These are phyloP conservation scores for Ogataea nonfermentans DNA, from an alignment of 805 yeast species.

Conservation along the genomic window DNA sequence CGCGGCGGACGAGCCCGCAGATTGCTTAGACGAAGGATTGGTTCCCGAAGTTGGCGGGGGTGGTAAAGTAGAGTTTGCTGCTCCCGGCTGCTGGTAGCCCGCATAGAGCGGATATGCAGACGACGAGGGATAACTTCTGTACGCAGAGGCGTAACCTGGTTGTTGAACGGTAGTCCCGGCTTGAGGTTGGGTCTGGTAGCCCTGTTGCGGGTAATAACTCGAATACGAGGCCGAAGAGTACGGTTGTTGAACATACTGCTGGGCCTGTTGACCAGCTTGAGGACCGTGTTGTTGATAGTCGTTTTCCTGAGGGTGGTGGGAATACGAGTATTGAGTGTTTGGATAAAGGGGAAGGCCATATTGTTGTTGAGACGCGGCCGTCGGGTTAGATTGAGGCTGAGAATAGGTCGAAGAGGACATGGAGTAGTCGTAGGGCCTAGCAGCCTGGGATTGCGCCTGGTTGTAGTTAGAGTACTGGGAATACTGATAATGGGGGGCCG, in stretches of 20 bases:
- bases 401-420: constrained; percentile 14
- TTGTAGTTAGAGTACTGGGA: constrained; percentile 18
- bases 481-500: constrained; percentile 25
- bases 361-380: constrained; percentile 19
- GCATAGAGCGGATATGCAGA: constrained; percentile 20
- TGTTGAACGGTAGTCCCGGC: constrained; percentile 15
- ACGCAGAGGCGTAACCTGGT: constrained; percentile 17
- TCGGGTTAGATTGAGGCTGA: constrained; percentile 16
- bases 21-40: constrained; percentile 7
- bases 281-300: constrained; percentile 20
- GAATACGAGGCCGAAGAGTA: constrained; percentile 16
- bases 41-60: constrained; percentile 14
- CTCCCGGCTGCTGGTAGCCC: constrained; percentile 16
- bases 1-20: constrained; percentile 9
- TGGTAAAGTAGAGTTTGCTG: constrained; percentile 13
- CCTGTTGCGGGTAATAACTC: constrained; percentile 20
- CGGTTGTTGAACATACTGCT: constrained; percentile 21
- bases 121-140: constrained; percentile 20
- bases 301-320: constrained; percentile 22
- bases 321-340: constrained; percentile 20
- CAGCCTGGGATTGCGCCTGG: constrained; percentile 14
- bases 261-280: constrained; percentile 18
- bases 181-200: constrained; percentile 19
- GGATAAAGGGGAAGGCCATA: constrained; percentile 20
- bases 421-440: constrained; percentile 23